Evolutionary conservation across 306 rosid species (phyloP).

Genomic region (Casuarina cunninghamiana): DNA sequence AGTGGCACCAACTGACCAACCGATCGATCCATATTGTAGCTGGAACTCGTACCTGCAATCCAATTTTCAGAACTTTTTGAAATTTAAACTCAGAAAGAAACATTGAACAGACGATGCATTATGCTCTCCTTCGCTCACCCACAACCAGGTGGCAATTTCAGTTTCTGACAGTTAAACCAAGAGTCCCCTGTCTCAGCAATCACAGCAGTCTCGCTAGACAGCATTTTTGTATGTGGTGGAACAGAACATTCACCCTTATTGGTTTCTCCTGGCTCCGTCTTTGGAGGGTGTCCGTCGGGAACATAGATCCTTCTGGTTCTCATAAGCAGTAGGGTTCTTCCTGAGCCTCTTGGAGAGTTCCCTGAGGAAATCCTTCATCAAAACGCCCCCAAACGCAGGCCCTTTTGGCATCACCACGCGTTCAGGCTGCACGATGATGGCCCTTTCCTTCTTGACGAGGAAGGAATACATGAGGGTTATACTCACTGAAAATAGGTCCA

Average conservation of each 20-base stretch:
- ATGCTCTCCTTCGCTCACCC: conserved; percentile 41
- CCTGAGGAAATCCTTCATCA: conserved; percentile 61
- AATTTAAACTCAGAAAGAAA: not conserved
- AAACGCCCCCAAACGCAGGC: conserved; percentile 58
- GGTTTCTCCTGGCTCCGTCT: conserved; percentile 49
- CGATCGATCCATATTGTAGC: too few species aligned
- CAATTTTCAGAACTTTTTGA: not conserved
- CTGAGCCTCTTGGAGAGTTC: conserved; percentile 44
- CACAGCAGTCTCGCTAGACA: conserved; percentile 51
- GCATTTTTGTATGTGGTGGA: conserved; percentile 56
- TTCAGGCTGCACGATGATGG: conserved; percentile 54
- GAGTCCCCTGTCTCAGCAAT: conserved; percentile 75
- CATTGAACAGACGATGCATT: not conserved
- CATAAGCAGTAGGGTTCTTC: conserved; percentile 43
- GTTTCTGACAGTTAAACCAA: too few species aligned
- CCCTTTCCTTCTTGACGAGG: conserved; percentile 65
- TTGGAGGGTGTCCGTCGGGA: conserved; percentile 57
- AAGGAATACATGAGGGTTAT: conserved; percentile 69
- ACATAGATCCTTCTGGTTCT: conserved; percentile 58
- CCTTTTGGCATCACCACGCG: conserved; percentile 56
- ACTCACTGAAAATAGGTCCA: conserved; percentile 56
- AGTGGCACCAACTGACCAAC: too few species aligned
- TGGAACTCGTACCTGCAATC: conserved; percentile 62
- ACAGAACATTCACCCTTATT: conserved; percentile 61
- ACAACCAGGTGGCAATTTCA: too few species aligned